Evolutionary conservation across 2,329 filamentous ascomycete genomes (phyloP), one percentile per base, ranked within the genome.

Genomic region (Penicillium glabrum): DNA sequence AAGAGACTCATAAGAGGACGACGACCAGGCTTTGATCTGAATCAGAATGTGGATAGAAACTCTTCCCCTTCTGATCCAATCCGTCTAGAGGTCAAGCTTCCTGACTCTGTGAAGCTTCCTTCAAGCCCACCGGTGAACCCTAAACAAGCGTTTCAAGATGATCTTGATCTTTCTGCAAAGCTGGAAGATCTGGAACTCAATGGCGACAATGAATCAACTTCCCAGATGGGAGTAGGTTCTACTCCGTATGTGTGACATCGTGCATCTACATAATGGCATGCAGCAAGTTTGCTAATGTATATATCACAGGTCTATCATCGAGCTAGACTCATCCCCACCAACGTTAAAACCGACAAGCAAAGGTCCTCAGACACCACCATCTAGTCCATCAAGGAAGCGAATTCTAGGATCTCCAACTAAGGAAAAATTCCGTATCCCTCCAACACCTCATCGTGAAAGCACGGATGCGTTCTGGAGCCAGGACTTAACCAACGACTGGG

Each of bases 401-500:
- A 69, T 16, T 2, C 7, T 82, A 4, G 71, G 73, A 23, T 83
- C 81, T 14, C 82, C 82, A 3, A 77, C 76, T 1, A 82, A 83
- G 63, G 66, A 70, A 21, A 73, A 67, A 48, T 59, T 68, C 21
- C 66, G 69, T 0, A 79, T 83, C 44, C 82, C 81, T 8, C 77
- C 77, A 7, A 80, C 80, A 6, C 81, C 81, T 1, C 73, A 80
- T 53, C 73, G 79, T 48, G 77, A 80, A 33, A 82, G 77, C 58
- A 73, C 79, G 26, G 82, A 84, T 62, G 79, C 75, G 1, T 84
- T 85, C 65, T 84, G 82, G 82, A 79, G 75, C 57, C 77, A 79
- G 57, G 77, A 80, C 27, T 67, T 75, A 23, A 77, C 82, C 55
- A 82, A 82, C 61, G 74, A 79, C 31, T 84, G 82, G 82, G 79